phyloP scores from a whole-genome alignment of 148 eudicot species.

The Bassia scoparia region DNA sequence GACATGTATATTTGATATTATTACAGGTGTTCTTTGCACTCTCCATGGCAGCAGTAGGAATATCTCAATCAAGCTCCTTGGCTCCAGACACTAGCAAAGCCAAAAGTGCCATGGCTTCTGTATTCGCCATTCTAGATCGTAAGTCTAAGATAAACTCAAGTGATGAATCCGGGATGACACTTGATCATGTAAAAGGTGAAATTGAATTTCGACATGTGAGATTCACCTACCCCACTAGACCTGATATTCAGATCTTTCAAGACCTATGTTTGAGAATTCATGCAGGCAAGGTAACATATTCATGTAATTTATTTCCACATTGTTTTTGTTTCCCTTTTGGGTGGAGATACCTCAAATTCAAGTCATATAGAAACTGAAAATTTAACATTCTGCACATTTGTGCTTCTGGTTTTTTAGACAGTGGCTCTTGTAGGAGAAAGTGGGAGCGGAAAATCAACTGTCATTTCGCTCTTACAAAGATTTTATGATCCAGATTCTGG shows the following conservation, averaged over 20 bases:
- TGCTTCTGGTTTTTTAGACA: conserved; percentile 26
- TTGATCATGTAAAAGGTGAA: conserved; percentile 54
- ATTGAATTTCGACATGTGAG: conserved; percentile 53
- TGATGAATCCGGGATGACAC: conserved; percentile 52
- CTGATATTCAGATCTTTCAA: conserved; percentile 49
- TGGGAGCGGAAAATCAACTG: conserved; percentile 85
- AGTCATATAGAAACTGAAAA: not conserved
- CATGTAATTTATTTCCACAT: not conserved
- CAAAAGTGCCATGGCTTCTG: conserved; percentile 49
- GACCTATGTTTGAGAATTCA: conserved; percentile 52
- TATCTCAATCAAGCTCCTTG: conserved; percentile 49
- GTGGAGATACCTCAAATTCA: not conserved
- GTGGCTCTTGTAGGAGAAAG: conserved; percentile 83
- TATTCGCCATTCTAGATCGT: conserved; percentile 57
- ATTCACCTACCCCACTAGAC: conserved; percentile 67
- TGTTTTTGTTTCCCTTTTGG: not conserved
- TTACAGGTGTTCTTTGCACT: conserved; percentile 66
- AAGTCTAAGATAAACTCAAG: conserved; percentile 62
- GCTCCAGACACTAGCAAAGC: conserved; percentile 59
- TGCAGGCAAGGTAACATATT: conserved; percentile 48
- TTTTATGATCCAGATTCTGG: conserved; percentile 71
- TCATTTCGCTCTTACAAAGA: conserved; percentile 62
- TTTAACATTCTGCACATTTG: not conserved
- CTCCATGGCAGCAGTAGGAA: conserved; percentile 52
- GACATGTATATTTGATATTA: not conserved